Base-by-base conservation (phyloP, 176 grass and related monocot genomes). In the Juncus effusus region DNA sequence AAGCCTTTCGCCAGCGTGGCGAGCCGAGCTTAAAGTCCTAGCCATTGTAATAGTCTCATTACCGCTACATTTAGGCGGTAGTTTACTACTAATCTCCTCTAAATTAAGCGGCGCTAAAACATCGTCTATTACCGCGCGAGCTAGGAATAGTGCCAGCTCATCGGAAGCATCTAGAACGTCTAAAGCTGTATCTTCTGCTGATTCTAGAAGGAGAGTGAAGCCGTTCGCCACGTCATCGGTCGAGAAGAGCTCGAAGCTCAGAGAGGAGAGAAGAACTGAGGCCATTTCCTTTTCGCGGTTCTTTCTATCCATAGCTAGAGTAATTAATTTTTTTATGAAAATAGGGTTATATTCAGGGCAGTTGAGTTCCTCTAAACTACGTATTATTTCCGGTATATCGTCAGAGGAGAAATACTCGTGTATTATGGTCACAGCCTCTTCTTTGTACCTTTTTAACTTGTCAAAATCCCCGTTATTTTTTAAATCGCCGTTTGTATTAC, bases 241-340 rank as follows among this genome's bases (percentile, higher is more conserved):
- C 4, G 92, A 87, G 74, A 96, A 96, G 14, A 88, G 58, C 19
- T 88, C 87, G 87, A 96, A 85, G 80, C 79, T 91, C 60, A 96
- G 76, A 74, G 87, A 72, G 3, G 92, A 83, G 11, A 96, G 87
- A 65, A 96, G 92, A 77, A 90, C 74, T 4, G 92, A 91, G 0
- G 81, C 79, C 92, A 96, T 96, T 66, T 96, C 92, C 81, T 85
- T 96, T 79, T 96, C 92, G 65, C 92, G 82, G 59, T 91, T 96
- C 77, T 91, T 96, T 60, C 84, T 84, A 60, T 96, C 92, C 92
- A 96, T 81, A 8, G 92, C 87, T 58, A 88, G 86, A 56, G 92
- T 96, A 40, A 96, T 81, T 50, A 96, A 74, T 56, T 96, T 96
- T 79, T 96, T 96, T 64, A 96, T 75, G 61, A 96, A 96, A 62